Evolutionary conservation across 2,329 filamentous ascomycete species (phyloP).

Genomic region (Fusarium sp.): DNA sequence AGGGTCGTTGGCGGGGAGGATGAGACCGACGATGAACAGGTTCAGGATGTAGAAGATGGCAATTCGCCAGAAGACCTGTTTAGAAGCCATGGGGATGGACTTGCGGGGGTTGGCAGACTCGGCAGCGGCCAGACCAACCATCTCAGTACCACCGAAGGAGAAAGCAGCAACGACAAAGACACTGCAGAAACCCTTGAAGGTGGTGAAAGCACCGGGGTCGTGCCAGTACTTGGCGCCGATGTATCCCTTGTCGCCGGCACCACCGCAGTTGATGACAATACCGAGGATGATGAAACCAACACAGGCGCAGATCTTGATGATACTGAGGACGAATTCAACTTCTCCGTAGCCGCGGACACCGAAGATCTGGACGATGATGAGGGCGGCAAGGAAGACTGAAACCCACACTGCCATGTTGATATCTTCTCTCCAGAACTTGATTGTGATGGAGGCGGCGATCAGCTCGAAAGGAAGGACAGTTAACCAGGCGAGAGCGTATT

Average conservation of each 20-base stretch:
- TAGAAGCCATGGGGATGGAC: conserved; percentile 85
- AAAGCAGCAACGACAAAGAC: conserved; percentile 82
- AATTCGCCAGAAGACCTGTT: conserved; percentile 97
- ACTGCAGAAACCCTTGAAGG: conserved; percentile 83
- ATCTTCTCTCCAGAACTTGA: conserved; percentile 79
- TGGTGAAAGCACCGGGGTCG: conserved; percentile 83
- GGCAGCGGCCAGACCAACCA: conserved; percentile 81
- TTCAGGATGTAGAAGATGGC: conserved; percentile 90
- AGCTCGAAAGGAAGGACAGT: conserved; percentile 86
- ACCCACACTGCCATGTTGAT: conserved; percentile 82
- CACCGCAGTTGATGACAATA: conserved; percentile 86
- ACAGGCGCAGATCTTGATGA: conserved; percentile 85
- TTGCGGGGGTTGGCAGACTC: conserved; percentile 83
- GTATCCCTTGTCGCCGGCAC: conserved; percentile 78
- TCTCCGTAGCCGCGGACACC: conserved; percentile 91
- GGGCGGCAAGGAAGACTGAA: conserved; percentile 80
- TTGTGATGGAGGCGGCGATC: conserved; percentile 86
- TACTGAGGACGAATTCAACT: conserved; percentile 87
- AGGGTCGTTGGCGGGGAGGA: conserved; percentile 79
- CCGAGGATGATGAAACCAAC: conserved; percentile 76
- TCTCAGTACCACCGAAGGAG: conserved; percentile 80
- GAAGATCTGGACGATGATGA: conserved; percentile 86
- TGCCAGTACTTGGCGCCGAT: conserved; percentile 84
- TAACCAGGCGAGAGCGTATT: conserved; percentile 92
- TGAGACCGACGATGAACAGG: conserved; percentile 81